Evolutionary conservation across 1,284 basidiomycete species (phyloP).

Genomic region (Ustilago sp.): DNA sequence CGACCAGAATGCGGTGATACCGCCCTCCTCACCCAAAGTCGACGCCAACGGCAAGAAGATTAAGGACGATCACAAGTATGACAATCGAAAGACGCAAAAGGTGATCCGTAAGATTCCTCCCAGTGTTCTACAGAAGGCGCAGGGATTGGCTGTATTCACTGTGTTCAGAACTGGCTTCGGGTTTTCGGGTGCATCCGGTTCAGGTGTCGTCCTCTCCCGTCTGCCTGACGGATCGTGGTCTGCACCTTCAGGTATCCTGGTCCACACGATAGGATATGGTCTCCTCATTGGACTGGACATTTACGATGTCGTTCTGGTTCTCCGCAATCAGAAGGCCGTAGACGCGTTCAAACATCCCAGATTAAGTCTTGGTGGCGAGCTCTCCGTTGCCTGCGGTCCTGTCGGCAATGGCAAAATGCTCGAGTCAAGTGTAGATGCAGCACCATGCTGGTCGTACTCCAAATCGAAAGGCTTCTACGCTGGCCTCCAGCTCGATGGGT

Average conservation of each 20-base stretch:
- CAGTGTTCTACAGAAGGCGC: slow-evolving; percentile 52
- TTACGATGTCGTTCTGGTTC: slow-evolving; percentile 70
- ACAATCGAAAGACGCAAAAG: slow-evolving; percentile 64
- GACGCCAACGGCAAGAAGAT: slow-evolving; percentile 47
- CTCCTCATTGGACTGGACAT: slow-evolving; percentile 69
- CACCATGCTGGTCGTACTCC: slow-evolving; percentile 67
- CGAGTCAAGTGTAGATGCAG: slow-evolving; percentile 60
- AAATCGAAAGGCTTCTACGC: slow-evolving; percentile 70
- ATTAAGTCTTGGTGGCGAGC: slow-evolving; percentile 66
- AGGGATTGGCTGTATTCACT: slow-evolving; percentile 68
- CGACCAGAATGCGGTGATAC: slow-evolving; percentile 33
- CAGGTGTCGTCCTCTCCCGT: slow-evolving; percentile 66
- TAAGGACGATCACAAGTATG: slow-evolving; percentile 58
- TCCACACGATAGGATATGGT: slow-evolving; percentile 66
- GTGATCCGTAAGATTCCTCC: slow-evolving; percentile 68
- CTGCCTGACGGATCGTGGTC: slow-evolving; percentile 67
- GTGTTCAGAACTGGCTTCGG: slow-evolving; percentile 65
- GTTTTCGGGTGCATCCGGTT: slow-evolving; percentile 59
- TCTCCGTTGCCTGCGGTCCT: slow-evolving; percentile 65
- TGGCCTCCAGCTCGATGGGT: slow-evolving; percentile 68
- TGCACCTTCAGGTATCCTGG: slow-evolving; percentile 63
- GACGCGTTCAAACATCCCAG: slow-evolving; percentile 64
- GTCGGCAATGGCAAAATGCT: slow-evolving; percentile 69
- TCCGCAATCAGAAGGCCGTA: slow-evolving; percentile 65
- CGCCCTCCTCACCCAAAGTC: slow-evolving; percentile 26